phyloP scores from a whole-genome alignment of 257 asterid species.

The Catharanthus roseus region DNA sequence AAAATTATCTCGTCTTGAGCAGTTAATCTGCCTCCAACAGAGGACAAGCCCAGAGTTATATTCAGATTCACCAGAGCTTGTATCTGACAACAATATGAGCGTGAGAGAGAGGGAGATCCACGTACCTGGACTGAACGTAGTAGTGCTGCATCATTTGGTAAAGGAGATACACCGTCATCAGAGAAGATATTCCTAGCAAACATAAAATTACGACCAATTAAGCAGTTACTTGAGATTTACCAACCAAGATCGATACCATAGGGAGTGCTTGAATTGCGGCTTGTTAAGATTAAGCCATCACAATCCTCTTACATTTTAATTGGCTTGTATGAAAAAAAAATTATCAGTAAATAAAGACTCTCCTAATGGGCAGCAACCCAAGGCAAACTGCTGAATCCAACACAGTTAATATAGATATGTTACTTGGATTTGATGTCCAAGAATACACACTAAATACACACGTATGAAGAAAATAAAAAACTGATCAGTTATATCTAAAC shows the following conservation, averaged over 20 bases:
- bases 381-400: not conserved
- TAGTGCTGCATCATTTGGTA: slow-evolving; percentile 61
- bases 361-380: not conserved
- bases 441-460: not conserved
- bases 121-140: slow-evolving; percentile 81
- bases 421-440: not conserved
- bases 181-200: slow-evolving; percentile 65
- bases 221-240: not conserved
- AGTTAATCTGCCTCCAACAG: not conserved
- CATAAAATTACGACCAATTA: slow-evolving; percentile 16
- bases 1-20: not conserved
- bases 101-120: slow-evolving; percentile 9
- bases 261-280: not conserved
- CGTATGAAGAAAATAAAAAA: not conserved
- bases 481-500: not conserved
- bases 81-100: not conserved
- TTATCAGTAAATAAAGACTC: not conserved
- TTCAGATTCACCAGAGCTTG: too few relatives aligned
- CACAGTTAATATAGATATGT: not conserved
- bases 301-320: not conserved
- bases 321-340: not conserved
- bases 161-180: slow-evolving; percentile 54
- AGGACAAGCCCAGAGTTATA: not conserved
- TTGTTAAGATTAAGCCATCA: not conserved
- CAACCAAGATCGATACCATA: not conserved